Conservation (phyloP, 495 filamentous ascomycete genomes). For the Penicillium coffeae region DNA sequence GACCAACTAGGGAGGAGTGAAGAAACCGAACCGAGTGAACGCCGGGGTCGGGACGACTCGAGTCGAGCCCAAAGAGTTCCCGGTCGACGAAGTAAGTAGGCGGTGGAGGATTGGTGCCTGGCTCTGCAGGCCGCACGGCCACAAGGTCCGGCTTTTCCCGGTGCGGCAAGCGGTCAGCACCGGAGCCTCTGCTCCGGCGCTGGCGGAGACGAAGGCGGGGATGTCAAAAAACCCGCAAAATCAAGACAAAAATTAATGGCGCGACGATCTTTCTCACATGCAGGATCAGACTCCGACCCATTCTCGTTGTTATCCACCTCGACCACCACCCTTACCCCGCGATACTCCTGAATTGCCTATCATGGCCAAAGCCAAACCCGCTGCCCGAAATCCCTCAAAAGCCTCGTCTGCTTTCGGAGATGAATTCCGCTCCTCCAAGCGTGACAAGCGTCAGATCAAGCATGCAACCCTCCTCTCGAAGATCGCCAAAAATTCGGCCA, state of each 20-base stretch:
- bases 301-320: constrained; percentile 8
- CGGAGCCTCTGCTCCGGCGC: not conserved
- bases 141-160: no score
- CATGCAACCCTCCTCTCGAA: constrained; percentile 70
- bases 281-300: not conserved
- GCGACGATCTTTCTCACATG: constrained; percentile 7
- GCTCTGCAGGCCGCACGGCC: no score
- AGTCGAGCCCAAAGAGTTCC: no score
- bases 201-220: not conserved
- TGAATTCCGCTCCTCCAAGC: constrained; percentile 63
- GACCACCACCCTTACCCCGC: constrained; percentile 10
- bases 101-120: no score
- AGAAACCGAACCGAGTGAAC: no score
- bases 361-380: constrained; percentile 23
- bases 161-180: not conserved
- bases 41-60: no score
- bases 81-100: no score
- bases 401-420: constrained; percentile 28
- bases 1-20: not conserved
- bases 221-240: constrained; percentile 3
- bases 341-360: constrained; percentile 4
- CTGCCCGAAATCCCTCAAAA: constrained; percentile 24
- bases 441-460: constrained; percentile 73
- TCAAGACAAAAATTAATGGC: no score
- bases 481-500: constrained; percentile 60